Evolutionary conservation across 129 eudicot genomes (phyloP), one percentile per base, ranked within the genome.

Genomic region (Deinandra increscens): DNA sequence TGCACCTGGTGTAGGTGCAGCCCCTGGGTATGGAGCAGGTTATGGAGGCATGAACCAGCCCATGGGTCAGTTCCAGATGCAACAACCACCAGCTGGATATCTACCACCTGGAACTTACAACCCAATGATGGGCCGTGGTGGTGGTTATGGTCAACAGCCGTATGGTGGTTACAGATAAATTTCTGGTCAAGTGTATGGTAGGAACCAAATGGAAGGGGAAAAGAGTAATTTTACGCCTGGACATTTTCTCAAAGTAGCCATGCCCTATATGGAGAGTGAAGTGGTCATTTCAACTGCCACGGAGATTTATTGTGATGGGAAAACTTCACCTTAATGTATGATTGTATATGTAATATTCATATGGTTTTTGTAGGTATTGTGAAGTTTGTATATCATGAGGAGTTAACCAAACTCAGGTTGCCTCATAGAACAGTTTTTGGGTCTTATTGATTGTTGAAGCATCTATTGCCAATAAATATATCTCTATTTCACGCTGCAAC

Each of bases 101-200:
- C 79, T 82, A 63, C 91, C 91, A 7, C 62, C 94, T 55, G 84
- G 84, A 76, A 77, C 85, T 50, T 87, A 87, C 73, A 89, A 88
- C 70, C 90, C 86, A 6, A 81, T 77, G 88, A 86, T 83, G 90
- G 97, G 95, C 1, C 46, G 79, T 20, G 98, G 94, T 19, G 84
- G 59, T 51, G 59, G 82, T 74, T 89, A 87, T 78, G 87, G 91
- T 41, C 97, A 93, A 77, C 95, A 87, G 49, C 95, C 95, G 44
- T 83, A 87, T 62, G 90, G 95, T 29, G 91, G 91, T 61, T 87
- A 89, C 62, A 62, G 87, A 74, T 87, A 75, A 74, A 5, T 39
- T 19, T 14, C 7, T 14, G 38, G 55, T 29, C 95, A 87, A 42
- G 92, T 92, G 49, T 83, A 85, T 61, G 88, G 91, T 26, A 89